These are phyloP conservation scores for Hippophae gyantsensis DNA, from an alignment of 306 rosid species.

Conservation along the genomic window DNA sequence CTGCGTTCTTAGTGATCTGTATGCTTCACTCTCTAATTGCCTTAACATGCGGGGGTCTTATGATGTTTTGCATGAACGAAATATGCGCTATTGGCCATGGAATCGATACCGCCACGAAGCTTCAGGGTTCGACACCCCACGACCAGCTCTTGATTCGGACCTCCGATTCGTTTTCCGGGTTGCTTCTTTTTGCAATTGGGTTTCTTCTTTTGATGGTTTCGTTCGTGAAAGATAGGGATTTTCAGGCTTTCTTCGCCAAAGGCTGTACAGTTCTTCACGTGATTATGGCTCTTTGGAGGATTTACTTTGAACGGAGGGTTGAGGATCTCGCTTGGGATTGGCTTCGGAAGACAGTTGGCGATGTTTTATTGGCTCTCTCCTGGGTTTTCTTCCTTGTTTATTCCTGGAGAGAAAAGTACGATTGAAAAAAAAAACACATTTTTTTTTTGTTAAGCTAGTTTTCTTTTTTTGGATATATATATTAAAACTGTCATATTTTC, in stretches of 20 bases:
- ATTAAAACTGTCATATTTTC: no score
- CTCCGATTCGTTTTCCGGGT: constrained; percentile 87
- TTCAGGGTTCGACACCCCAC: constrained; percentile 82
- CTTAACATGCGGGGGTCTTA: constrained; percentile 48
- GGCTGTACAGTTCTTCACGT: constrained; percentile 64
- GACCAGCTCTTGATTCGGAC: constrained; percentile 86
- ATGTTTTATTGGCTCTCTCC: constrained; percentile 56
- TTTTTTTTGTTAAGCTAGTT: not conserved
- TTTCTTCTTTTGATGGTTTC: constrained; percentile 82
- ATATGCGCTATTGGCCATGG: constrained; percentile 83
- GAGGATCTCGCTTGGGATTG: constrained; percentile 93
- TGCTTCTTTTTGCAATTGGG: constrained; percentile 73
- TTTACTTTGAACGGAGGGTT: constrained; percentile 69
- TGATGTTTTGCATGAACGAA: constrained; percentile 97
- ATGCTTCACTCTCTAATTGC: constrained; percentile 67
- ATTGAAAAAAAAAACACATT: constrained; percentile 18
- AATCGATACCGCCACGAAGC: constrained; percentile 46
- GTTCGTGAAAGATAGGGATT: constrained; percentile 66
- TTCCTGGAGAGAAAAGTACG: constrained; percentile 96
- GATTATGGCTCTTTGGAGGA: constrained; percentile 79
- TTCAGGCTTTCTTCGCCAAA: constrained; percentile 75
- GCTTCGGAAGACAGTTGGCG: constrained; percentile 87
- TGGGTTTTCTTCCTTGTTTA: constrained; percentile 81
- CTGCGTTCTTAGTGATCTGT: constrained; percentile 74
- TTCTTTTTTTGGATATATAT: not conserved